Conservation (phyloP, 352 stramenopile species). For the Phytophthora citrophthora region DNA sequence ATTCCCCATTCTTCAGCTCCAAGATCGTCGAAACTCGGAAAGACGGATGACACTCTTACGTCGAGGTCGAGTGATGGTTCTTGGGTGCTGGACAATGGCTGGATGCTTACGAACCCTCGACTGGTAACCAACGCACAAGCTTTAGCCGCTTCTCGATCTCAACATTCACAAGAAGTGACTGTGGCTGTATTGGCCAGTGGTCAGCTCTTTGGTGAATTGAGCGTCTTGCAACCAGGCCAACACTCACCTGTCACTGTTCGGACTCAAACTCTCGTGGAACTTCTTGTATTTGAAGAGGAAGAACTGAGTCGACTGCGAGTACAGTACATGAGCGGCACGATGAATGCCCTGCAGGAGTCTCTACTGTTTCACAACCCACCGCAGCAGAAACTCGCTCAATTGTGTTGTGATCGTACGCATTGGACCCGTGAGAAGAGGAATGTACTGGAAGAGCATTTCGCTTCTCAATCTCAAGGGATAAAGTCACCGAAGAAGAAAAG, state of each 20-base stretch:
- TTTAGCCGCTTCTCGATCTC: conserved; percentile 15
- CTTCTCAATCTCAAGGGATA: conserved; percentile 18
- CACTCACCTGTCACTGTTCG: conserved; percentile 66
- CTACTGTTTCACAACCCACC: conserved; percentile 82
- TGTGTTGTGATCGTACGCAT: conserved; percentile 50
- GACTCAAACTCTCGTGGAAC: conserved; percentile 68
- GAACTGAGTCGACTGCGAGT: conserved; percentile 62
- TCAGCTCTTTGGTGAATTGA: conserved; percentile 78
- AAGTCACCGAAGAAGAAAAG: conserved; percentile 10
- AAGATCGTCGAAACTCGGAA: conserved; percentile 4
- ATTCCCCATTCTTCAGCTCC: conserved; percentile 22
- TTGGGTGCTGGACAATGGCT: conserved; percentile 82
- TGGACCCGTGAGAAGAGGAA: conserved; percentile 62
- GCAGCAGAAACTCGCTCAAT: conserved; percentile 74
- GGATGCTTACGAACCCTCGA: conserved; percentile 82
- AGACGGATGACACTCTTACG: conserved; percentile 34
- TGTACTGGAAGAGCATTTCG: conserved; percentile 61
- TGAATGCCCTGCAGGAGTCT: conserved; percentile 81
- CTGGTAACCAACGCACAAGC: conserved; percentile 57
- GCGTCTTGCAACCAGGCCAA: conserved; percentile 70
- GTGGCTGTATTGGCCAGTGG: conserved; percentile 69
- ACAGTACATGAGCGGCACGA: conserved; percentile 75
- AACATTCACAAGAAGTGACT: conserved; percentile 52
- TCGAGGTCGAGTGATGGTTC: conserved; percentile 58
- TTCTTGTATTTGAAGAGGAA: conserved; percentile 62